Conservation (phyloP, 305 asterid species). For the Stenogyne calaminthoides region DNA sequence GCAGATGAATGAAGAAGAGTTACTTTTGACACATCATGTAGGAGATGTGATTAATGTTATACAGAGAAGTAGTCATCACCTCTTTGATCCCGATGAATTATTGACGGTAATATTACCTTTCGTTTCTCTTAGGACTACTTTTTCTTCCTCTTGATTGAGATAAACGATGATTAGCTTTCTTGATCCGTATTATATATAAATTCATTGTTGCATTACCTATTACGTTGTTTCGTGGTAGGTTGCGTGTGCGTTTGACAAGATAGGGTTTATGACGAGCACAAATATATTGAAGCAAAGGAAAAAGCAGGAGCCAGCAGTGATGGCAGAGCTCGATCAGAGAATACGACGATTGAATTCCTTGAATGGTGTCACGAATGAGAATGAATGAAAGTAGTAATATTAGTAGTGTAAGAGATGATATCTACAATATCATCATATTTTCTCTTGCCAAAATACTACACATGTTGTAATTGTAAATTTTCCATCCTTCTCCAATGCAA, state of each 20-base stretch:
- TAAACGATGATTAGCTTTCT: not conserved
- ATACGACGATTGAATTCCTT: constrained; percentile 62
- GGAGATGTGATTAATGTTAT: constrained; percentile 92
- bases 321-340: constrained; percentile 97
- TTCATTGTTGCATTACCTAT: not conserved
- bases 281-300: constrained; percentile 89
- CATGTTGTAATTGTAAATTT: constrained; percentile 35
- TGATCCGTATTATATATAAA: too few species aligned
- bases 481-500: not conserved
- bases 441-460: not conserved
- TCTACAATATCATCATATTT: not conserved
- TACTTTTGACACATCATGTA: constrained; percentile 73
- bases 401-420: constrained; percentile 2
- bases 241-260: constrained; percentile 83
- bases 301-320: constrained; percentile 94
- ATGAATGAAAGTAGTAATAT: not conserved
- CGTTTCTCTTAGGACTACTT: not conserved
- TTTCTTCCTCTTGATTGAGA: not conserved
- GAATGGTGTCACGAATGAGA: constrained; percentile 39
- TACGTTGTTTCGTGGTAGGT: constrained; percentile 42
- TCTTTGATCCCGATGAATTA: constrained; percentile 92
- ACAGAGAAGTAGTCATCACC: constrained; percentile 81
- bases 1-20: constrained; percentile 94
- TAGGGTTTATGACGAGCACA: constrained; percentile 80
- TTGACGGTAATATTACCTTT: constrained; percentile 56